Evolutionary conservation across 129 eudicot genomes (phyloP).

Genomic region (Glebionis coronaria): DNA sequence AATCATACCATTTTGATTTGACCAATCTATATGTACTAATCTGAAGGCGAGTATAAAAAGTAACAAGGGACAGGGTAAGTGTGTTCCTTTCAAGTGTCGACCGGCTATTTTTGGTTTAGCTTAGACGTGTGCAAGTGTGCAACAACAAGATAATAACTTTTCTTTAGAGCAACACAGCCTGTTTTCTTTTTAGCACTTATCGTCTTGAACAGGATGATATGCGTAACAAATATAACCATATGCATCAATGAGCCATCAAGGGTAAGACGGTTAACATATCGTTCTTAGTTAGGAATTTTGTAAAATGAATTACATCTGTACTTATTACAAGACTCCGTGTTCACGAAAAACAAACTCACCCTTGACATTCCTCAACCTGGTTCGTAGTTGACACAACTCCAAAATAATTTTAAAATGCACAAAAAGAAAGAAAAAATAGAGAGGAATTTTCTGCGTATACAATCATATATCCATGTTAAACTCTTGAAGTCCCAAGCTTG

Average conservation of each 20-base stretch:
- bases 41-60: background rate
- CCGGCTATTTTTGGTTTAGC: background rate
- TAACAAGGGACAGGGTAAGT: background rate
- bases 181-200: background rate
- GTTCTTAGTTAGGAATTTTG: background rate
- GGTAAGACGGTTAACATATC: background rate
- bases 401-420: conserved; percentile 3
- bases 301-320: background rate
- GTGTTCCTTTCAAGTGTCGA: background rate
- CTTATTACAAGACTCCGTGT: background rate
- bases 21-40: background rate
- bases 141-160: background rate
- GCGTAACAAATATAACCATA: background rate
- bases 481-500: conserved; percentile 67
- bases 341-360: background rate
- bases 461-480: conserved; percentile 34
- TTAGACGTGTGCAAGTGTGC: background rate
- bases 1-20: background rate
- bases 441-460: conserved; percentile 7
- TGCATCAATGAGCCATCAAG: background rate
- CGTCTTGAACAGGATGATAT: background rate
- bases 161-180: background rate
- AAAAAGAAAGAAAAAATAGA: background rate
- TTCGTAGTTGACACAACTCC: background rate
- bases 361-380: conserved; percentile 2